phyloP scores from a whole-genome alignment of 345 rosid genomes.

The Melastoma malabathricum region DNA sequence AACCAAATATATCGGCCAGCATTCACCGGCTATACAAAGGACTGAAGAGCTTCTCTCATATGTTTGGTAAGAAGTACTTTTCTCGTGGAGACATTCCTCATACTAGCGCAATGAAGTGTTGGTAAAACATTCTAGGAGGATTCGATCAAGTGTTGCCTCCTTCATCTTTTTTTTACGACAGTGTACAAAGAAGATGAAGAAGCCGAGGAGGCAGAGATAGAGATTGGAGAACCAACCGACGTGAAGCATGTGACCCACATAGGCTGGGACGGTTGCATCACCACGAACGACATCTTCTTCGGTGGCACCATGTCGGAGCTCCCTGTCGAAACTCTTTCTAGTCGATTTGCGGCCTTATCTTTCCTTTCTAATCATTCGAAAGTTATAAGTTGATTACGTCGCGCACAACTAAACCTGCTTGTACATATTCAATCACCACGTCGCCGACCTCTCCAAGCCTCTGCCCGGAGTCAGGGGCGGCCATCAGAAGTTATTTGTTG shows the following conservation, averaged over 20 bases:
- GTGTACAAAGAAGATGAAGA: slow-evolving; percentile 37
- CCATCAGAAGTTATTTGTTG: slow-evolving; percentile 21
- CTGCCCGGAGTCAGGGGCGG: slow-evolving; percentile 36
- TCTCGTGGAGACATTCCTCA: not conserved
- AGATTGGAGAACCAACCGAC: slow-evolving; percentile 31
- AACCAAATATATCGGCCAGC: slow-evolving; percentile 18
- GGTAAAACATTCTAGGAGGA: slow-evolving; percentile 1
- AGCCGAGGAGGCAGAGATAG: slow-evolving; percentile 15
- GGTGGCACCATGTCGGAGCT: too few species aligned
- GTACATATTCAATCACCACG: not conserved
- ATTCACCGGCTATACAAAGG: slow-evolving; percentile 23
- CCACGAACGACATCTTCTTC: slow-evolving; percentile 10
- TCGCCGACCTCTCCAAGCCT: slow-evolving; percentile 11
- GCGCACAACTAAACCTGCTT: too few species aligned
- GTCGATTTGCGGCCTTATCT: too few species aligned
- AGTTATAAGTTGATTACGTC: too few species aligned
- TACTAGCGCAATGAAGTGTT: too few species aligned
- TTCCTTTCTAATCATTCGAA: too few species aligned
- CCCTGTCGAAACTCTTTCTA: too few species aligned
- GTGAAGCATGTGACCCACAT: slow-evolving; percentile 41
- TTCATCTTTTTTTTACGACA: not conserved
- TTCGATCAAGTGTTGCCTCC: too few species aligned
- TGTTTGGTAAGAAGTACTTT: slow-evolving; percentile 13
- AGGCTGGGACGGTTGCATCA: slow-evolving; percentile 27
- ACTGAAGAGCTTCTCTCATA: slow-evolving; percentile 39